Evolutionary conservation across 805 yeast genomes (phyloP).

Genomic region (Hermanozyma aechmeae): DNA sequence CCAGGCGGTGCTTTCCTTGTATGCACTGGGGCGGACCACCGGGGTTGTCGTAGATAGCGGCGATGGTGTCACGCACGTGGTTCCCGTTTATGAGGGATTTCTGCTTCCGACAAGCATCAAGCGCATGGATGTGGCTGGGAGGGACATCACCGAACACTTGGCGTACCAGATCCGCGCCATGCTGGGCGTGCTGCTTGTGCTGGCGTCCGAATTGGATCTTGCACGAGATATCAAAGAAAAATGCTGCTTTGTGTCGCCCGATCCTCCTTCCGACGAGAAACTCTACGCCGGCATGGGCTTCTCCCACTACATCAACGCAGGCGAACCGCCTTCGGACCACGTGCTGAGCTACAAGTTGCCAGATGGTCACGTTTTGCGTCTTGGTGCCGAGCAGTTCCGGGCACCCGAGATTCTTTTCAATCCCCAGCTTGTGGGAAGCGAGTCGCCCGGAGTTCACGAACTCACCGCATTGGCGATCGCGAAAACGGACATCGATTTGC

Average conservation of each 20-base stretch:
- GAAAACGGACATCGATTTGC: slow-evolving; percentile 69
- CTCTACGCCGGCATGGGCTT: slow-evolving; percentile 20
- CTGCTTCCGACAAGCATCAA: slow-evolving; percentile 62
- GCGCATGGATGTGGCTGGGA: slow-evolving; percentile 75
- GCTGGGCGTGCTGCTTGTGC: slow-evolving; percentile 51
- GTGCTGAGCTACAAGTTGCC: slow-evolving; percentile 54
- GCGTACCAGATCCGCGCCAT: slow-evolving; percentile 57
- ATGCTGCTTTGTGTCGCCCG: slow-evolving; percentile 54
- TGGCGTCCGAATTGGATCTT: slow-evolving; percentile 76
- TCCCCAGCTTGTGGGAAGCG: slow-evolving; percentile 74
- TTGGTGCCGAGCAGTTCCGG: slow-evolving; percentile 63
- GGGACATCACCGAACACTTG: slow-evolving; percentile 73
- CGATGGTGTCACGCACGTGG: slow-evolving; percentile 83
- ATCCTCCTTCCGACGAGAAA: slow-evolving; percentile 48
- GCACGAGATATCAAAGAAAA: slow-evolving; percentile 73
- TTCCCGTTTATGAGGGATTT: slow-evolving; percentile 88
- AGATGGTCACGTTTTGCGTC: slow-evolving; percentile 63
- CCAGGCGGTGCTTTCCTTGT: slow-evolving; percentile 74
- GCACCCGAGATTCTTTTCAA: slow-evolving; percentile 77
- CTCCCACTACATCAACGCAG: slow-evolving; percentile 10
- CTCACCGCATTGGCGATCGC: slow-evolving; percentile 54
- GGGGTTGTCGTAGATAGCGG: slow-evolving; percentile 90
- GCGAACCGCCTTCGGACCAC: slow-evolving; percentile 8
- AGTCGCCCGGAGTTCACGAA: slow-evolving; percentile 59
- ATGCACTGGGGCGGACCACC: slow-evolving; percentile 85